A percentile compares a stretch with the other conserved stretches of the same genome.
phyloP scores from a whole-genome alignment of 768 basidiomycete species.

The Mycena crocata region DNA sequence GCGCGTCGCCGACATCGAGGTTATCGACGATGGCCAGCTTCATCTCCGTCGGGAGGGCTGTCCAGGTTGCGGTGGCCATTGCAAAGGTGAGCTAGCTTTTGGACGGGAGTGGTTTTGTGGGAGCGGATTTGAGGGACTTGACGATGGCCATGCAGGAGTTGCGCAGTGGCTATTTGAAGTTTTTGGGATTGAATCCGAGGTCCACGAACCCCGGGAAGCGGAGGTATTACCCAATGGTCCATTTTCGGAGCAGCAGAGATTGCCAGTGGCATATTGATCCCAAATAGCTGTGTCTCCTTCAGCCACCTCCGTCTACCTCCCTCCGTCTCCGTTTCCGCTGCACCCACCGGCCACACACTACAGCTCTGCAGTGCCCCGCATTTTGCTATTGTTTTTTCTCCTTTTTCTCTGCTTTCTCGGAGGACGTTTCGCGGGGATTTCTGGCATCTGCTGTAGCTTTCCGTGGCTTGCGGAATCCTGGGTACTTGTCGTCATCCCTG shows the following conservation, averaged over 20 bases:
- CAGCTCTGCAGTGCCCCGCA: no score
- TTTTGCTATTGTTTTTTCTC: neutral
- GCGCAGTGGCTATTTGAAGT: constrained; percentile 28
- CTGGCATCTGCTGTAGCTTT: constrained; percentile 4
- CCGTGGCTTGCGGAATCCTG: constrained; percentile 28
- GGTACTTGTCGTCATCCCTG: constrained; percentile 16
- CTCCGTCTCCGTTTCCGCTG: no score
- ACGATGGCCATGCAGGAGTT: constrained; percentile 15
- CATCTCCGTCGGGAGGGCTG: constrained; percentile 73
- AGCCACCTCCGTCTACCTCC: no score
- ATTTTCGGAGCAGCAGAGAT: no score
- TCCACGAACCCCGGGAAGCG: constrained; percentile 11
- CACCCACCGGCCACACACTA: no score
- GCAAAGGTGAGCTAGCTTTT: constrained; percentile 18
- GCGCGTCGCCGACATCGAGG: constrained; percentile 58
- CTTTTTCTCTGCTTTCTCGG: neutral
- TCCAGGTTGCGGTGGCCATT: constrained; percentile 57
- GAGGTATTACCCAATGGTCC: no score
- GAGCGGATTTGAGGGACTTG: constrained; percentile 24
- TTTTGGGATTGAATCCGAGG: constrained; percentile 27
- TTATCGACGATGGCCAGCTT: constrained; percentile 66
- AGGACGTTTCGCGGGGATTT: neutral
- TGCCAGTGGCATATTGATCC: constrained; percentile 20
- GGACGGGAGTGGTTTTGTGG: neutral
- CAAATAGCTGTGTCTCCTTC: no score